A percentile compares a stretch with the other conserved stretches of the same genome.
These are phyloP conservation scores for Hirschioporus abietinus DNA, from an alignment of 768 basidiomycete species.

Conservation along the genomic window DNA sequence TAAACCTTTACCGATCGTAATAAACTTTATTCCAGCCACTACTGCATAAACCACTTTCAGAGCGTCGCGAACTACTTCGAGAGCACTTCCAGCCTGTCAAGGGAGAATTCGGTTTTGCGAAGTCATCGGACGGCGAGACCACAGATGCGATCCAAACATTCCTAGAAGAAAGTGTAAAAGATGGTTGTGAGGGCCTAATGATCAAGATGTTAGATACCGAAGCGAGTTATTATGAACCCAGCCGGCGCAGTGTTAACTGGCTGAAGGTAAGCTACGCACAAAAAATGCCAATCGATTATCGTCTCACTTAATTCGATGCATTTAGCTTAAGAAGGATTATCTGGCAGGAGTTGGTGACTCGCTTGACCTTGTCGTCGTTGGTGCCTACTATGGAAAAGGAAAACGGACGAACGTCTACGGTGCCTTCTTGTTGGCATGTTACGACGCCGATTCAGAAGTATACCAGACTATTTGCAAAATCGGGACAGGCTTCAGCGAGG, in stretches of 20 bases:
- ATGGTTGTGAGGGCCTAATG: constrained; percentile 99
- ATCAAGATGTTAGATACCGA: constrained; percentile 96
- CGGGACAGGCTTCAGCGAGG: constrained; percentile 97
- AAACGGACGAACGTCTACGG: constrained; percentile 98
- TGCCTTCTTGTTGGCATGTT: constrained; percentile 96
- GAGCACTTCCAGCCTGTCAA: constrained; percentile 78
- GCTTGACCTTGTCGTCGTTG: constrained; percentile 95
- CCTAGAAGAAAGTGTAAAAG: constrained; percentile 94
- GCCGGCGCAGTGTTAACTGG: constrained; percentile 95
- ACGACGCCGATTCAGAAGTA: constrained; percentile 89
- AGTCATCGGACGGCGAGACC: constrained; percentile 81
- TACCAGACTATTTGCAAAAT: constrained; percentile 99
- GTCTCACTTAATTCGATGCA: constrained; percentile 2
- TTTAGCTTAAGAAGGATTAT: constrained; percentile 96
- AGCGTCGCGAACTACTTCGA: constrained; percentile 71
- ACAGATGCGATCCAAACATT: constrained; percentile 93
- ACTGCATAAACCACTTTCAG: constrained; percentile 66
- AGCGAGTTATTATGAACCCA: constrained; percentile 93
- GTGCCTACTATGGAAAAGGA: constrained; percentile 95
- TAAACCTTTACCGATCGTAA: neutral
- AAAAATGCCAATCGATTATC: constrained; percentile 9
- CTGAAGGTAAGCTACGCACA: constrained; percentile 63
- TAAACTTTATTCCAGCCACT: constrained; percentile 51
- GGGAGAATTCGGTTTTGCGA: constrained; percentile 92
- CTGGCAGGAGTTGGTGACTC: constrained; percentile 95